Percentiles rank a stretch among this genome's conserved stretches.
Conservation (phyloP, 1,139 yeast genomes). For the Zygosaccharomyces pseudobailii region DNA sequence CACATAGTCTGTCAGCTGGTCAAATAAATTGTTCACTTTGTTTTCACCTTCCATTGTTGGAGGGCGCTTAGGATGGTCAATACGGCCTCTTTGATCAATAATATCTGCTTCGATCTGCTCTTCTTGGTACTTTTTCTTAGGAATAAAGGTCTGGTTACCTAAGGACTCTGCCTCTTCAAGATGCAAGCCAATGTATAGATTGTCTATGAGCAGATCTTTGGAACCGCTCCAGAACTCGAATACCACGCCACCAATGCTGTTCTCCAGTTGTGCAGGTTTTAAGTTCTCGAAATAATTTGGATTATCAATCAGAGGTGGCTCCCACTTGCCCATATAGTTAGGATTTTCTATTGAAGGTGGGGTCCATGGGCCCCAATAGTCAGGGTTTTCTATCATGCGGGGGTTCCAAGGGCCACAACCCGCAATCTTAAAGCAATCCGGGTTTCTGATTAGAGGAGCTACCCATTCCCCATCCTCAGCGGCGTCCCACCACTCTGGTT, state of each 20-base stretch:
- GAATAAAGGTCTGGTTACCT: slow-evolving; percentile 69
- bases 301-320: slow-evolving; percentile 60
- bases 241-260: slow-evolving; percentile 71
- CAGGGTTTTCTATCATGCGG: slow-evolving; percentile 61
- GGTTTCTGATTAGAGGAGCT: slow-evolving; percentile 66
- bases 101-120: slow-evolving; percentile 25
- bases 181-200: slow-evolving; percentile 80
- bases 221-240: slow-evolving; percentile 92
- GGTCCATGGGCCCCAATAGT: slow-evolving; percentile 72
- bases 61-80: neutral
- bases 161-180: slow-evolving; percentile 74
- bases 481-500: slow-evolving; percentile 80
- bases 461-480: slow-evolving; percentile 83
- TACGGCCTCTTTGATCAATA: neutral
- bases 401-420: slow-evolving; percentile 80
- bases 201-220: slow-evolving; percentile 66
- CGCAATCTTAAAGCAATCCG: slow-evolving; percentile 51
- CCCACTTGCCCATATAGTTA: slow-evolving; percentile 73
- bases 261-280: slow-evolving; percentile 55
- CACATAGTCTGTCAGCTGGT: neutral
- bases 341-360: slow-evolving; percentile 70
- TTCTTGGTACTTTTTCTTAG: slow-evolving; percentile 56
- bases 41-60: neutral
- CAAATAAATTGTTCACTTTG: neutral
- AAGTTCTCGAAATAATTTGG: slow-evolving; percentile 62